phyloP scores from a whole-genome alignment of 768 basidiomycete genomes.

The Suillus variegatus region DNA sequence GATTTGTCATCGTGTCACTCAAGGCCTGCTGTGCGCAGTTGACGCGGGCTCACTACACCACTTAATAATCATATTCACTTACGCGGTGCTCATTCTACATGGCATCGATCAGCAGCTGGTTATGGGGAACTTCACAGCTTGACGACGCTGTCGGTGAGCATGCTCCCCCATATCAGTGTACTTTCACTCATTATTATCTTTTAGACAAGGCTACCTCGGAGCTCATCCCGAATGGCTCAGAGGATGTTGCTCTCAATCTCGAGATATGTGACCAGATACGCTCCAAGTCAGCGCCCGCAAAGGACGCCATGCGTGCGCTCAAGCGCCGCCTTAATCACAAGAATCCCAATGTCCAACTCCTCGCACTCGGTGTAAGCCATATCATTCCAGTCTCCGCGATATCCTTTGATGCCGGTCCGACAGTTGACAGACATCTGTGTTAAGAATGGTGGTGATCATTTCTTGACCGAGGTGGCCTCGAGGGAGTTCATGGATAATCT shows the following conservation, averaged over 20 bases:
- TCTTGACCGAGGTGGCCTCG: constrained; percentile 80
- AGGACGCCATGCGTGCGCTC: constrained; percentile 85
- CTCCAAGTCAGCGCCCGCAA: constrained; percentile 82
- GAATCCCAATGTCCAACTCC: constrained; percentile 93
- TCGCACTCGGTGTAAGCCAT: constrained; percentile 76
- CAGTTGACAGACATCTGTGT: constrained; percentile 89
- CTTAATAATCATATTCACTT: neutral
- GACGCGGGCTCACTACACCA: neutral
- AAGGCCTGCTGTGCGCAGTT: constrained; percentile 14
- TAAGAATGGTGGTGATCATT: constrained; percentile 97
- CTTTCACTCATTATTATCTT: constrained; percentile 14
- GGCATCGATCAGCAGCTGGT: constrained; percentile 64
- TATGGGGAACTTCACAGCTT: constrained; percentile 83
- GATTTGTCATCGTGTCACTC: constrained; percentile 18
- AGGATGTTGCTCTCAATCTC: constrained; percentile 91
- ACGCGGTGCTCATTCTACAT: constrained; percentile 32
- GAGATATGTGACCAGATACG: constrained; percentile 98
- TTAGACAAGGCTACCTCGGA: constrained; percentile 95
- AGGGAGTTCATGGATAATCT: constrained; percentile 94
- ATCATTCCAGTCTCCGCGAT: neutral
- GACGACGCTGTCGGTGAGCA: constrained; percentile 79
- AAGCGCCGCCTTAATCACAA: constrained; percentile 87
- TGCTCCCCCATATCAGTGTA: neutral
- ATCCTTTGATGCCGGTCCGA: constrained; percentile 4
- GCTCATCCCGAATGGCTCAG: constrained; percentile 75